phyloP scores from a whole-genome alignment of 164 flowering plant genomes.

The Umbellularia californica region DNA sequence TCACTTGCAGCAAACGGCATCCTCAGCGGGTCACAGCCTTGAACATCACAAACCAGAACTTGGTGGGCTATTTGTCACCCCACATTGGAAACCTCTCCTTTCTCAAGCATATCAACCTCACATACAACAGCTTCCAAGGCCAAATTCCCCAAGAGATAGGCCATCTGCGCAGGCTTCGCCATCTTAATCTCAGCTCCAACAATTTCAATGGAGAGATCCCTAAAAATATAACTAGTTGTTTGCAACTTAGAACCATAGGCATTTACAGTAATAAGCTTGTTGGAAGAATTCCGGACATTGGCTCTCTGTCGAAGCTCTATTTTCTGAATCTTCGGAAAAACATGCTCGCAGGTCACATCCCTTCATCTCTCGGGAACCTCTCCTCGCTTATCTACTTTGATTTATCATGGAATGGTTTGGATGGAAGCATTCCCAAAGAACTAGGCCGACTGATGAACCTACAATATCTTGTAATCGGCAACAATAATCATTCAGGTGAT shows the following conservation, averaged over 20 bases:
- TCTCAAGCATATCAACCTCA: slow-evolving; percentile 14
- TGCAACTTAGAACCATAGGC: slow-evolving; percentile 20
- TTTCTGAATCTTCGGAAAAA: slow-evolving; percentile 6
- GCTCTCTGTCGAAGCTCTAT: background rate
- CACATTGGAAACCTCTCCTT: background rate
- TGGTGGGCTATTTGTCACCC: no score
- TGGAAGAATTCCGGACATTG: background rate
- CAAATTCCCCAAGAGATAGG: slow-evolving; percentile 27
- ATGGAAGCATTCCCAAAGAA: slow-evolving; percentile 2
- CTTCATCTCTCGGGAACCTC: slow-evolving; percentile 21
- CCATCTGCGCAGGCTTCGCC: slow-evolving; percentile 24
- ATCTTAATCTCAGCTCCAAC: slow-evolving; percentile 31
- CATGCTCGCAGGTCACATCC: slow-evolving; percentile 17
- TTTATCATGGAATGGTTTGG: background rate
- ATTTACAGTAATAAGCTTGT: slow-evolving; percentile 11
- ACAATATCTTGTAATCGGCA: background rate
- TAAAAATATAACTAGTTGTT: slow-evolving; percentile 15
- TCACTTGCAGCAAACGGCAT: no score
- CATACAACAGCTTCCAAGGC: slow-evolving; percentile 31
- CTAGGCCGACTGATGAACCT: background rate
- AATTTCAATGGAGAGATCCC: slow-evolving; percentile 31
- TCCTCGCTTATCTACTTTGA: background rate
- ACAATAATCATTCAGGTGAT: background rate
- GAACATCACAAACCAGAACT: no score
- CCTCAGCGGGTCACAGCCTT: no score